Base-by-base conservation (phyloP, 768 basidiomycete genomes). In the Auriscalpium microsporum region DNA sequence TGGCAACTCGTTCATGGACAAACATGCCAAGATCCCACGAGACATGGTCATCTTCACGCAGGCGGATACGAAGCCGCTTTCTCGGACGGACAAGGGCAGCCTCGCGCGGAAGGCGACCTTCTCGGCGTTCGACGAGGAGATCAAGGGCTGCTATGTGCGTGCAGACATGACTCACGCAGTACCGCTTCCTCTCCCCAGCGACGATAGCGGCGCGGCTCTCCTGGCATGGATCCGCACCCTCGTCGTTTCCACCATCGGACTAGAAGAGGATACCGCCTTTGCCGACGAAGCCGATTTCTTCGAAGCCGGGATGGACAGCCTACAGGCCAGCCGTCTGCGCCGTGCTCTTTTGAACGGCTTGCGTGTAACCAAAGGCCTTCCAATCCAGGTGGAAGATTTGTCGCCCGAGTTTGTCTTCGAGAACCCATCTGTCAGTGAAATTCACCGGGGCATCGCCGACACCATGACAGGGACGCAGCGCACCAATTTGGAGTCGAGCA, bases 41-140 rank as follows among this genome's bases (percentile, higher is more conserved):
- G 73, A 75, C 45, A 73, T 75, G 73, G 55, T 76, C 34, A 48
- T 75, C 16, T 62, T 74, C 52, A 71, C 71, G n/a, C 58, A 57
- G 6, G 63, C 63, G 52, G 63, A 64, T 8, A 64, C 58, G 14
- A 68, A 69, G 46, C 69, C 70, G 5, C 58, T 75, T 21, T 47
- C 68, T 4, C 64, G 71, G 21, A 71, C 74, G 8, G 71, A 72
- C 34, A 76, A 76, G 52, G 73, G 73, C 9, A 73, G 67, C 53
- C 47, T 73, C 17, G 62, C 68, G 2, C 67, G 73, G 48, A 70
- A 69, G 58, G 59, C 67, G 10, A 74, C 66, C 45, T 64, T 67
- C 34, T 56, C 50, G 0, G 60, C 59, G 0, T 76, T 74, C 54
- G 67, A 65, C 14, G 56, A 56, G 17, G 72, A 74, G 49, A 72